These are phyloP conservation scores for Metarhizium sp. DNA, from an alignment of 2,329 filamentous ascomycete genomes.

Conservation along the genomic window DNA sequence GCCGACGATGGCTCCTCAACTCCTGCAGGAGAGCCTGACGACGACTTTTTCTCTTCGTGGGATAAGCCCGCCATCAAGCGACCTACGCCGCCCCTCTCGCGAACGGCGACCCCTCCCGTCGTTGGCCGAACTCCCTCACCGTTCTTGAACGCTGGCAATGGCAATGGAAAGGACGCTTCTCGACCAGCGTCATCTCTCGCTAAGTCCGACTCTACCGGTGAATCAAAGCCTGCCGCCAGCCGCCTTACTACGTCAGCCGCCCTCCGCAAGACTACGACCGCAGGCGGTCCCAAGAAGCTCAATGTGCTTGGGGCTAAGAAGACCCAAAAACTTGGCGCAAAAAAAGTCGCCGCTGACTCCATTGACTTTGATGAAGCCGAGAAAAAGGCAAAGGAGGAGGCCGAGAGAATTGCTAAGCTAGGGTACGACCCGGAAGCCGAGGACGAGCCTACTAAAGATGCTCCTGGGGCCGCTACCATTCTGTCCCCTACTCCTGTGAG, in stretches of 20 bases:
- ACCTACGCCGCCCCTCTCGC: constrained; percentile 85
- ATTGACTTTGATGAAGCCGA: constrained; percentile 98
- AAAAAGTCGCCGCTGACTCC: constrained; percentile 72
- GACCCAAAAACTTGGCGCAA: constrained; percentile 76
- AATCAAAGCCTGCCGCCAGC: constrained; percentile 52
- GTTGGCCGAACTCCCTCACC: constrained; percentile 79
- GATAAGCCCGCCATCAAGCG: constrained; percentile 96
- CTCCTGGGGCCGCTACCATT: constrained; percentile 51
- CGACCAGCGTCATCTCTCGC: constrained; percentile 77
- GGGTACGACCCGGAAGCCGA: constrained; percentile 94
- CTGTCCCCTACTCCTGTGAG: constrained; percentile 67
- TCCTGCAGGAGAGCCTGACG: constrained; percentile 75
- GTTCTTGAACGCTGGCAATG: constrained; percentile 65
- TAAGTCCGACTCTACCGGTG: constrained; percentile 46
- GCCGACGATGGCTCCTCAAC: constrained; percentile 61
- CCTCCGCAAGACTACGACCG: constrained; percentile 64
- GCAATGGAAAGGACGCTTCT: constrained; percentile 55
- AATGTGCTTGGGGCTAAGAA: constrained; percentile 85
- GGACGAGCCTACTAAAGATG: constrained; percentile 38
- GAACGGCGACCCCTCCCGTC: constrained; percentile 76
- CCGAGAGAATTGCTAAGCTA: constrained; percentile 87
- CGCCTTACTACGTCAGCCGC: constrained; percentile 69
- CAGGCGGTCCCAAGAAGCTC: constrained; percentile 62
- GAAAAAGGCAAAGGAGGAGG: constrained; percentile 94
- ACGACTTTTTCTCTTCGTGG: constrained; percentile 99